Evolutionary conservation across 768 basidiomycete species (phyloP).

Genomic region (Lentinula boryana): DNA sequence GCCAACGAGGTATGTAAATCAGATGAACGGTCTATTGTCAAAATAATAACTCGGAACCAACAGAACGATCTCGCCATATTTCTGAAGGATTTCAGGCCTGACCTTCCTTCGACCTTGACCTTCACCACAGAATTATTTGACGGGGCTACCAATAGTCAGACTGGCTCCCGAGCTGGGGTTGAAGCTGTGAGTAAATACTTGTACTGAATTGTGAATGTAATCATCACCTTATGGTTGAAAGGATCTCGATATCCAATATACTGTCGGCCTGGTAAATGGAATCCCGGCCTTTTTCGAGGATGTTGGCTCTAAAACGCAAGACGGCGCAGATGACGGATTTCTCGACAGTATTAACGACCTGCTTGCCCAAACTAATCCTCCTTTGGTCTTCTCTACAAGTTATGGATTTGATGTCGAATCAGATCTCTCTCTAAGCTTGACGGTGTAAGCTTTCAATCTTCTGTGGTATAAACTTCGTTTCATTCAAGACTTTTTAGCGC

Average conservation of each 20-base stretch:
- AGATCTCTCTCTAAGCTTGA: background rate
- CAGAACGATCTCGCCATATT: conserved; percentile 19
- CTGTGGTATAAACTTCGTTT: conserved; percentile 18
- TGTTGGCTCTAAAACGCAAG: conserved; percentile 20
- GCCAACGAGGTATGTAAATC: conserved; percentile 11
- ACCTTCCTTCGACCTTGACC: conserved; percentile 23
- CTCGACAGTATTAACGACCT: conserved; percentile 26
- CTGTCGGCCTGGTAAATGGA: conserved; percentile 25
- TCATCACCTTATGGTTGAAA: background rate
- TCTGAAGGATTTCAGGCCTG: conserved; percentile 20
- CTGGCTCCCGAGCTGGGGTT: conserved; percentile 20
- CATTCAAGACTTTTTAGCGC: background rate
- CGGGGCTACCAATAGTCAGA: conserved; percentile 27
- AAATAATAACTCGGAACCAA: background rate
- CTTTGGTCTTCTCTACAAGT: conserved; percentile 13
- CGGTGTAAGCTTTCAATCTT: background rate
- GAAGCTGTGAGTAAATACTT: conserved; percentile 24
- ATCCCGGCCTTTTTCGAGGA: conserved; percentile 26
- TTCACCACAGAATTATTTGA: conserved; percentile 28
- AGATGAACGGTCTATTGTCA: conserved; percentile 20
- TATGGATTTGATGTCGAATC: conserved; percentile 4
- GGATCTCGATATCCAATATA: conserved; percentile 23
- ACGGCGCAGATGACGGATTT: conserved; percentile 25
- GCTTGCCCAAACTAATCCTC: conserved; percentile 19
- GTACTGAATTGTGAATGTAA: background rate